phyloP scores from a whole-genome alignment of 345 rosid species.

The Brassica nigra region DNA sequence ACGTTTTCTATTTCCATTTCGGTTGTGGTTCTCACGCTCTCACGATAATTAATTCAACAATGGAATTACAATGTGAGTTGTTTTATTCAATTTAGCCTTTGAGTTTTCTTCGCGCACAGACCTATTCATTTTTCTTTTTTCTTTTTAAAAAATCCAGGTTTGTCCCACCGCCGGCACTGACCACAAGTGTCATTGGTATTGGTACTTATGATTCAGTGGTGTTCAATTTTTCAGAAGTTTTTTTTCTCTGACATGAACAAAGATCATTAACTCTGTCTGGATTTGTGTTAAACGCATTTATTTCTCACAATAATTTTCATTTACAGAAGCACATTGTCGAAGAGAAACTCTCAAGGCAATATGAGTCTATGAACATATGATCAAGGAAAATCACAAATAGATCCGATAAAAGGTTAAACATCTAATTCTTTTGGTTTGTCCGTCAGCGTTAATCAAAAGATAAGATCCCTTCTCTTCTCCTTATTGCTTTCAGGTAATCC shows the following conservation, averaged over 20 bases:
- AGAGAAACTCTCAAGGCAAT: background rate
- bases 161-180: slow-evolving; percentile 9
- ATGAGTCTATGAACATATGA: background rate
- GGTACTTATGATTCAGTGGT: background rate
- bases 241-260: background rate
- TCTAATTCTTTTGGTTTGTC: background rate
- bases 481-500: background rate
- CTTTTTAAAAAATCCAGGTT: background rate
- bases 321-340: background rate
- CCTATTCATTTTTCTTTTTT: background rate
- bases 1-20: background rate
- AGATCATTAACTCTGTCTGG: background rate
- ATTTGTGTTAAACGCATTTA: background rate
- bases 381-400: background rate
- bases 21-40: slow-evolving; percentile 37
- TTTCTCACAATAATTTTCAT: background rate
- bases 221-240: background rate
- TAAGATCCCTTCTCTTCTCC: background rate
- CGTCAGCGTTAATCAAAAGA: background rate
- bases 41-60: slow-evolving; percentile 17
- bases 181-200: background rate
- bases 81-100: background rate
- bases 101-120: background rate
- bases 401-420: background rate
- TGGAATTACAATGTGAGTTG: slow-evolving; percentile 24